These are phyloP conservation scores for Hanseniaspora guilliermondii DNA, from an alignment of 805 yeast species.

Conservation along the genomic window DNA sequence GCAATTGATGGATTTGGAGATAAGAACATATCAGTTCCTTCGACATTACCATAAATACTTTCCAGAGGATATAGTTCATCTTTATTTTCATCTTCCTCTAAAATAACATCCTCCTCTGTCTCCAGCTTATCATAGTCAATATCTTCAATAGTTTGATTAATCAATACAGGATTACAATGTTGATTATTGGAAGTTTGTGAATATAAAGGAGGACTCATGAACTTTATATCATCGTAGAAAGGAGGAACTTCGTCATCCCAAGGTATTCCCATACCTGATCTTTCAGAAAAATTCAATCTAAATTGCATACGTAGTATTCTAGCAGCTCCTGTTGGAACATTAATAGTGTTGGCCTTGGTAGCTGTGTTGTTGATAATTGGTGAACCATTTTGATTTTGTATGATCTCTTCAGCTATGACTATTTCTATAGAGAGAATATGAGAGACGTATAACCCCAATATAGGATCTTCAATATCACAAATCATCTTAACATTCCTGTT, in stretches of 20 bases:
- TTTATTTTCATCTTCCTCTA: not conserved
- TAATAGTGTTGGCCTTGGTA: slow-evolving; percentile 27
- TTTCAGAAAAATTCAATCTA: slow-evolving; percentile 65
- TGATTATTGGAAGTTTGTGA: not conserved
- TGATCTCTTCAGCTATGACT: slow-evolving; percentile 83
- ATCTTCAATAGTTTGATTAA: not conserved
- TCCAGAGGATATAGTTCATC: slow-evolving; percentile 19
- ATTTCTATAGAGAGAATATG: slow-evolving; percentile 76
- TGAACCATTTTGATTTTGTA: slow-evolving; percentile 32
- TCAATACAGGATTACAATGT: not conserved
- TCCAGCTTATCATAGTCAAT: not conserved
- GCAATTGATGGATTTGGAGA: slow-evolving; percentile 23
- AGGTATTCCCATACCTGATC: slow-evolving; percentile 90
- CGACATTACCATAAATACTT: slow-evolving; percentile 26
- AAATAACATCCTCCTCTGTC: not conserved
- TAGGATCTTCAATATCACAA: slow-evolving; percentile 75
- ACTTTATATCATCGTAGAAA: slow-evolving; percentile 70
- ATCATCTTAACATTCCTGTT: slow-evolving; percentile 35
- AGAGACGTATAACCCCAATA: slow-evolving; percentile 59
- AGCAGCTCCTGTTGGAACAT: slow-evolving; percentile 89
- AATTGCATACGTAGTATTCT: slow-evolving; percentile 91
- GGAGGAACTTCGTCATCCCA: slow-evolving; percentile 99
- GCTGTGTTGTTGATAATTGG: slow-evolving; percentile 18
- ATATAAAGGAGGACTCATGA: slow-evolving; percentile 81
- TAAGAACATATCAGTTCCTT: slow-evolving; percentile 18